These are phyloP conservation scores for Phytophthora rubi DNA, from an alignment of 352 stramenopile genomes.

Conservation along the genomic window DNA sequence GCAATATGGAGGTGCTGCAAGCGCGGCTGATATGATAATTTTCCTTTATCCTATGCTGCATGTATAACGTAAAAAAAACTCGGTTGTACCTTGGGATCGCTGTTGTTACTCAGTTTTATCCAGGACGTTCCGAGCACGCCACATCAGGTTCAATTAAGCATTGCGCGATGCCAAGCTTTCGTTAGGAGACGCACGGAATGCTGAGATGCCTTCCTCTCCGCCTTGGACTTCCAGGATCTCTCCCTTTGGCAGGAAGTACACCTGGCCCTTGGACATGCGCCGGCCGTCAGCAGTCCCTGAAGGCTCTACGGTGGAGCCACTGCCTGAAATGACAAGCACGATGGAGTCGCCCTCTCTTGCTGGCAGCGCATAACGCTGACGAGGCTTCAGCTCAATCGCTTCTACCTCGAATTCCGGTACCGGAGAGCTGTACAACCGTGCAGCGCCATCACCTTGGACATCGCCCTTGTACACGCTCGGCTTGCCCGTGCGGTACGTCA, in stretches of 20 bases:
- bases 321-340: conserved; percentile 57
- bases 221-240: conserved; percentile 51
- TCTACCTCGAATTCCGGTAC: conserved; percentile 94
- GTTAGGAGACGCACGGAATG: conserved; percentile 65
- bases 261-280: conserved; percentile 46
- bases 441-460: conserved; percentile 41
- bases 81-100: conserved; percentile 19
- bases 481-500: conserved; percentile 92
- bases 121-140: conserved; percentile 15
- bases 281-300: conserved; percentile 27
- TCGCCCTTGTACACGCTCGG: conserved; percentile 41
- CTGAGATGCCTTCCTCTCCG: conserved; percentile 38
- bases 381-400: conserved; percentile 48
- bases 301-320: conserved; percentile 32
- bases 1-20: conserved; percentile 11
- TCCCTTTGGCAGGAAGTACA: conserved; percentile 60
- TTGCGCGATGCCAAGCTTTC: conserved; percentile 40
- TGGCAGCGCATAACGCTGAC: conserved; percentile 43
- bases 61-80: conserved; percentile 39
- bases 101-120: conserved; percentile 9
- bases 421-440: conserved; percentile 90
- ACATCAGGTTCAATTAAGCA: conserved; percentile 25
- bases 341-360: conserved; percentile 56
- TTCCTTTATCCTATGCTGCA: conserved; percentile 10
- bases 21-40: conserved; percentile 25